Base-by-base conservation (phyloP, 441 rosid species). In the Jatropha multifida region DNA sequence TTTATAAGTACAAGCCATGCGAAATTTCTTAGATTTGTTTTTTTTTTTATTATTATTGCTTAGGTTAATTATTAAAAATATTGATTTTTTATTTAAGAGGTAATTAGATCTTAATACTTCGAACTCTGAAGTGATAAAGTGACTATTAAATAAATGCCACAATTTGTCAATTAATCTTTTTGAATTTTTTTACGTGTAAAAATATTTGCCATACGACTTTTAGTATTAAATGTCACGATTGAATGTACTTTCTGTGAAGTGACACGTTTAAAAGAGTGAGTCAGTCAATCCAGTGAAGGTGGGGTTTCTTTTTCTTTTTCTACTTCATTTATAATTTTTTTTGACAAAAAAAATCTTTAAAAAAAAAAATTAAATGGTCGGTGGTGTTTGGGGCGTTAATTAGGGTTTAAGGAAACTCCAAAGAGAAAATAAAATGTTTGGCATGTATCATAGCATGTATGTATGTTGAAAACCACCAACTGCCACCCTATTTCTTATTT, bases 221-320 rank as follows among this genome's bases (percentile, higher is more conserved):
- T 32, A 32, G 32, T 32, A 32, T 32, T 32, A 32, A 32, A 32
- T 32, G 32, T 32, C 32, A 32, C 32, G 2, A 32, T 32, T 32
- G 67, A 61, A 63, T 46, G 56, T 55, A 63, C 37, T 71, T 23
- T 0, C 0, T 18, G 20, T 49, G 48, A 62, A 67, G 7, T 38
- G 71, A 66, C 80, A 74, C 83, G 76, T 70, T 71, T 60, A 65
- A 14, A 6, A 0, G 41, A 3, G 75, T 17, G 75, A 18, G 76
- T 64, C 32, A 18, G 76, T 64, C 32, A 41, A 42, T 61, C 32
- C 0, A 54, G 12, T 1, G 0, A n/a, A 65, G 8, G 71, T 68
- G 59, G 32, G 55, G 14, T 18, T 20, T 11, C n/a, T 20, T 42
- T 9, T 51, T 69, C 4, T n/a, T 40, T 40, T 56, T 40, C 18